Percentiles rank a stretch among this genome's conserved stretches.
Evolutionary conservation across 2,329 filamentous ascomycete genomes (phyloP).

Genomic region (Cercospora sp.): DNA sequence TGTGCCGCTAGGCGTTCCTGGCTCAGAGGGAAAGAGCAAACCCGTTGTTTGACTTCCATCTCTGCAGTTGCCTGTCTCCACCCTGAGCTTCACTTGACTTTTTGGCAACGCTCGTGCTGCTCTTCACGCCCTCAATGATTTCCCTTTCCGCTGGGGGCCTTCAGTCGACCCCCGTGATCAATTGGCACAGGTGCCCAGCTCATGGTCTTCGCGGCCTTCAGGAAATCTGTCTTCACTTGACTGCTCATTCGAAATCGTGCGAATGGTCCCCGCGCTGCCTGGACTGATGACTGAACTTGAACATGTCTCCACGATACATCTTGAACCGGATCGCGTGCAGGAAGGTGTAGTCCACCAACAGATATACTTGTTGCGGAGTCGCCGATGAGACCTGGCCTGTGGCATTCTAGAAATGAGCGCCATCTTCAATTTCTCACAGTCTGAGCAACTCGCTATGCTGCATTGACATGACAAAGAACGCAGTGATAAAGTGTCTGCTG

Average conservation of each 20-base stretch:
- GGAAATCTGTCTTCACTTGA: neutral
- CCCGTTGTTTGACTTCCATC: neutral
- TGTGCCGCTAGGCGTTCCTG: neutral
- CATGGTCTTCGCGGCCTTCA: neutral
- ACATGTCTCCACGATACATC: neutral
- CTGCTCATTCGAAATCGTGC: neutral
- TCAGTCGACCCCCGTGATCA: neutral
- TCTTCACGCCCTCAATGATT: neutral
- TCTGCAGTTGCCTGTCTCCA: slow-evolving; percentile 5
- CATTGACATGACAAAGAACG: neutral
- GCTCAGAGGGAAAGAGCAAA: slow-evolving; percentile 1
- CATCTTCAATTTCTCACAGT: neutral
- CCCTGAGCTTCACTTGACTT: neutral
- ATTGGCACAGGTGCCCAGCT: neutral
- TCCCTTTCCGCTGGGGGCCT: neutral
- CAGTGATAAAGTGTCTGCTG: neutral
- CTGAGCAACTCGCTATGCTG: neutral
- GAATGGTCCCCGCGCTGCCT: neutral
- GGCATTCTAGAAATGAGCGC: neutral
- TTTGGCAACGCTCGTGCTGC: neutral
- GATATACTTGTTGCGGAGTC: neutral
- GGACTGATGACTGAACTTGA: neutral
- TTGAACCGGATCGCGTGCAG: neutral
- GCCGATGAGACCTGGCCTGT: neutral
- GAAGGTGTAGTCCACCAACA: neutral